Percentiles rank a stretch among this genome's conserved stretches.
phyloP scores from a whole-genome alignment of 2,329 filamentous ascomycete species.

The Dothistroma septosporum region DNA sequence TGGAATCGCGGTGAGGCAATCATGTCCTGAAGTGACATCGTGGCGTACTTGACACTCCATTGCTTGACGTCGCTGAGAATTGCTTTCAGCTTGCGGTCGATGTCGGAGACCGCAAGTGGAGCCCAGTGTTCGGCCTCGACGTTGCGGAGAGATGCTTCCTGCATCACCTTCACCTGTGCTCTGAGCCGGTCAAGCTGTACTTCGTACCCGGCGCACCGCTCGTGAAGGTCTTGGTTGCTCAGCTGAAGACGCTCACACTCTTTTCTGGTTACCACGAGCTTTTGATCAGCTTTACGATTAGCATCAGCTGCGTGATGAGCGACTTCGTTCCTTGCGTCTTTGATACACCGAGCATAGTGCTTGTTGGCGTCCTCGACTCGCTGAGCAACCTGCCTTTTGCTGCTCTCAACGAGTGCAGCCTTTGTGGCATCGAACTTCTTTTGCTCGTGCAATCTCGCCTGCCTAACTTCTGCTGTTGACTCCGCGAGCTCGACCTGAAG shows the following conservation, averaged over 20 bases:
- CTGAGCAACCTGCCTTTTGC: not conserved
- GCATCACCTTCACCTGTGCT: not conserved
- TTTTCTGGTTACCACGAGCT: not conserved
- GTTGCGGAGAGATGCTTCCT: slow-evolving; percentile 4
- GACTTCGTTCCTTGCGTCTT: not conserved
- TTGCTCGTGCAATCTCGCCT: not conserved
- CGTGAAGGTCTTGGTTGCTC: not conserved
- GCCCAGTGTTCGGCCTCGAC: slow-evolving; percentile 10
- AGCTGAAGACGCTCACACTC: not conserved
- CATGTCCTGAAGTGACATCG: slow-evolving; percentile 3
- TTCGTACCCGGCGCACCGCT: not conserved
- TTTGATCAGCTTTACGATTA: not conserved
- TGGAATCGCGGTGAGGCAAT: slow-evolving; percentile 1
- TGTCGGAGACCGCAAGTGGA: slow-evolving; percentile 2
- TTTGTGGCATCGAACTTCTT: not conserved
- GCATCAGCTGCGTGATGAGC: not conserved
- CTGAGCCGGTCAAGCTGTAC: not conserved
- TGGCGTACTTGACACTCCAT: slow-evolving; percentile 4
- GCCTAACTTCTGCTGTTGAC: not conserved
- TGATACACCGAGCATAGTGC: not conserved
- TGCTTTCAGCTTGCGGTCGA: slow-evolving; percentile 1
- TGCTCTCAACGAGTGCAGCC: not conserved
- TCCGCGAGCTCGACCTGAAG: not conserved
- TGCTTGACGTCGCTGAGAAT: slow-evolving; percentile 3
- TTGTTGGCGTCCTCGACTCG: not conserved